These are phyloP conservation scores for Trypanosoma scelopori DNA, from an alignment of 208 protist species.

Conservation along the genomic window DNA sequence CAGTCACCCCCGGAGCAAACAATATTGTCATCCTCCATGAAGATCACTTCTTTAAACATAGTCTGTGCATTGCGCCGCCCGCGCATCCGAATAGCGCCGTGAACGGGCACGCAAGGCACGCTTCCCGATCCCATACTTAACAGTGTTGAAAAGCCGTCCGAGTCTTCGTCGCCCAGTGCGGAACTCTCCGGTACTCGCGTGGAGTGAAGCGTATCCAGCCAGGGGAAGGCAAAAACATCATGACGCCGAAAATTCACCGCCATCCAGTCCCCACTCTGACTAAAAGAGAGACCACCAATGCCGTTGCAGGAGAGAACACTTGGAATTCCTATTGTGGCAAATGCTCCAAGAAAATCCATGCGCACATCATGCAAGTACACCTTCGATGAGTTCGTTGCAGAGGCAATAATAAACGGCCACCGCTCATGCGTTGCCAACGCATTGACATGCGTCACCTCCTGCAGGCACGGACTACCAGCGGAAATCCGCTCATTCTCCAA, in stretches of 20 bases:
- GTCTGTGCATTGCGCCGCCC: conserved; percentile 40
- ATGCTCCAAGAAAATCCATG: conserved; percentile 35
- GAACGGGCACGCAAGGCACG: conserved; percentile 15
- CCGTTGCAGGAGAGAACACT: conserved; percentile 10
- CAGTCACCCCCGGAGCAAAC: conserved; percentile 53
- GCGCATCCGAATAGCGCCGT: conserved; percentile 13
- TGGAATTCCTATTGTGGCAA: conserved; percentile 31
- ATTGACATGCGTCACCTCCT: conserved; percentile 26
- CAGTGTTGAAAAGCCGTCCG: conserved; percentile 3
- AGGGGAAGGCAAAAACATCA: conserved; percentile 44
- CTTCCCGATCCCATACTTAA: conserved; percentile 6
- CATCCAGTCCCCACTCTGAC: conserved; percentile 38
- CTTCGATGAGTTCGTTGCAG: conserved; percentile 36
- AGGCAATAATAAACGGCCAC: conserved; percentile 42
- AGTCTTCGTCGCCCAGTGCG: neutral
- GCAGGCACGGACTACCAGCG: conserved; percentile 23
- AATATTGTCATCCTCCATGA: conserved; percentile 47
- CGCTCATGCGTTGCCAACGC: conserved; percentile 34
- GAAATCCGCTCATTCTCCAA: conserved; percentile 4
- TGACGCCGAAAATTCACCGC: conserved; percentile 43
- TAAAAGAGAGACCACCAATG: conserved; percentile 47
- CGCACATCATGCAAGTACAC: conserved; percentile 58
- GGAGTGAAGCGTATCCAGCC: conserved; percentile 25
- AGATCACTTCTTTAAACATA: conserved; percentile 64
- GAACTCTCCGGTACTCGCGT: neutral